phyloP scores from a whole-genome alignment of 441 rosid genomes.

The Pelargonium myrrhifolium region DNA sequence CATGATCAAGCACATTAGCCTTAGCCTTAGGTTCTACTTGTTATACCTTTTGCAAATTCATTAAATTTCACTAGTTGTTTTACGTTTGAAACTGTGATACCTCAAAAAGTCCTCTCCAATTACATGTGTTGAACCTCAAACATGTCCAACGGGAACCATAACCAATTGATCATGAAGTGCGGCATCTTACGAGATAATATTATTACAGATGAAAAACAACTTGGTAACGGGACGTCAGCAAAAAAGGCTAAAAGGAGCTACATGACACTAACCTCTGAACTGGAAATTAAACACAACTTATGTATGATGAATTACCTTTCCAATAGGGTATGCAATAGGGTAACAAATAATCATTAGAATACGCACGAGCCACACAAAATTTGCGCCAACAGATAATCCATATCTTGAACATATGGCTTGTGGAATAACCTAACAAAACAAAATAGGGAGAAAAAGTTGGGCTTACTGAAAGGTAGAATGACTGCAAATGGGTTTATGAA shows the following conservation, averaged over 20 bases:
- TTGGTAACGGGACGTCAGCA: no score
- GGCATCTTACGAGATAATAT: no score
- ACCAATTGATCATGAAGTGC: no score
- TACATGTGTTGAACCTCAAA: background rate
- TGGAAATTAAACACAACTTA: no score
- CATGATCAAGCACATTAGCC: no score
- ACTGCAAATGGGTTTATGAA: constrained; percentile 8
- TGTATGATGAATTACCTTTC: constrained; percentile 33
- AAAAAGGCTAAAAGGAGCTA: no score
- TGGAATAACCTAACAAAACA: constrained; percentile 42
- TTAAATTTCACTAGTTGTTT: no score
- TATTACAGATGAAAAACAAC: background rate
- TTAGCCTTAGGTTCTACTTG: no score
- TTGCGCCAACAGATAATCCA: constrained; percentile 59
- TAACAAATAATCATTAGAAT: constrained; percentile 52
- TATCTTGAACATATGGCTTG: constrained; percentile 64
- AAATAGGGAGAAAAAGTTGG: constrained; percentile 7
- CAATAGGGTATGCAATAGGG: constrained; percentile 61
- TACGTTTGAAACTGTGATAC: no score
- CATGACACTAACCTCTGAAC: no score
- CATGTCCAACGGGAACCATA: no score
- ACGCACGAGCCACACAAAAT: constrained; percentile 52
- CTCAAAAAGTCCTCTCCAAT: background rate
- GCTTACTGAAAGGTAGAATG: background rate
- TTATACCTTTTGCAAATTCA: no score